phyloP scores from a whole-genome alignment of 2,329 filamentous ascomycete species.

The Colletotrichum sp. region DNA sequence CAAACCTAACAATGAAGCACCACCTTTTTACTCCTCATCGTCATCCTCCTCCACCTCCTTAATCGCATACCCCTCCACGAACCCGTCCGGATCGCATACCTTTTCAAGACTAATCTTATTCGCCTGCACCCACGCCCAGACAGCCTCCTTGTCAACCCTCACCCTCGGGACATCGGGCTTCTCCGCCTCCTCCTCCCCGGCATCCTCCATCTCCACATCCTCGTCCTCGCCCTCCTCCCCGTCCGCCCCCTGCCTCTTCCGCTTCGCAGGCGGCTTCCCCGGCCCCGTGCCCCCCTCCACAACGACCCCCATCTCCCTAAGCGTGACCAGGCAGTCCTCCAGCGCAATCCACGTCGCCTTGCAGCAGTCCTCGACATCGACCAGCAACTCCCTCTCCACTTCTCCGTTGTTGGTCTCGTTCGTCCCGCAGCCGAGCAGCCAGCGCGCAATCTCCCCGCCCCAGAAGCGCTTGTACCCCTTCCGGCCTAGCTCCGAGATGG shows the following conservation, averaged over 20 bases:
- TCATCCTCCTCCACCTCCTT: slow-evolving; percentile 42
- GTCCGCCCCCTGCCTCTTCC: slow-evolving; percentile 10
- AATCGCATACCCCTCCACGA: slow-evolving; percentile 70
- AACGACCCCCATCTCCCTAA: slow-evolving; percentile 81
- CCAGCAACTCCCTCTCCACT: slow-evolving; percentile 41
- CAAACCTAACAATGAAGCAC: neutral
- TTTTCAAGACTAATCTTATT: slow-evolving; percentile 68
- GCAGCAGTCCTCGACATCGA: slow-evolving; percentile 75
- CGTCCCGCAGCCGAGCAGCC: slow-evolving; percentile 47
- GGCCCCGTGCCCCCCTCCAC: slow-evolving; percentile 59
- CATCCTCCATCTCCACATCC: slow-evolving; percentile 26
- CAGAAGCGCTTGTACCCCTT: slow-evolving; percentile 87
- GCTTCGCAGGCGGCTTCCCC: slow-evolving; percentile 33
- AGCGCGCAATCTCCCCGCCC: slow-evolving; percentile 83
- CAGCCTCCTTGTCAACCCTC: slow-evolving; percentile 55
- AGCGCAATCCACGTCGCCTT: slow-evolving; percentile 81
- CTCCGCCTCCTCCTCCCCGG: slow-evolving; percentile 26
- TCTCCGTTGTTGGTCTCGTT: neutral
- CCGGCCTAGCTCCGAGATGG: slow-evolving; percentile 83
- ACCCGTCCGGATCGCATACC: slow-evolving; percentile 77
- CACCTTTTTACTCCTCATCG: slow-evolving; percentile 27
- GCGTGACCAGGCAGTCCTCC: slow-evolving; percentile 81
- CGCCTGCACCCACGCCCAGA: slow-evolving; percentile 70
- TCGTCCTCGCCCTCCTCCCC: slow-evolving; percentile 23
- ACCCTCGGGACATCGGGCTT: slow-evolving; percentile 47